A percentile compares a stretch with the other conserved stretches of the same genome.
Evolutionary conservation across 345 rosid genomes (phyloP).

Genomic region (Hypericum perforatum): DNA sequence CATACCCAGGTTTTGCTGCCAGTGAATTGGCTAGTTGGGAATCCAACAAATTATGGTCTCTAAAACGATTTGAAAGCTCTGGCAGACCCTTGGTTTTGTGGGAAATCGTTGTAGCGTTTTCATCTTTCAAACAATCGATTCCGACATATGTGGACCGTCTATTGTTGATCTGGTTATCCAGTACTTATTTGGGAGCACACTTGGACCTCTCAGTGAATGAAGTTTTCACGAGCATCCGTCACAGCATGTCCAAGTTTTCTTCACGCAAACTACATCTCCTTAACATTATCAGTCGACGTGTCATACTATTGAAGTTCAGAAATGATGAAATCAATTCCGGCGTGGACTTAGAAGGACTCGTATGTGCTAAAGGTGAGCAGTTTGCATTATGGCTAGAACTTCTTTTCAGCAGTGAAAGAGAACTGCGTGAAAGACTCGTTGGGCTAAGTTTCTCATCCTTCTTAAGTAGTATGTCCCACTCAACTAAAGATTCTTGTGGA

Average conservation of each 20-base stretch:
- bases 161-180: slow-evolving; percentile 59
- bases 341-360: slow-evolving; percentile 16
- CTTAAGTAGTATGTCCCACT: slow-evolving; percentile 16
- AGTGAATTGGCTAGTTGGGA: slow-evolving; percentile 57
- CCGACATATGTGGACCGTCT: slow-evolving; percentile 49
- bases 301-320: slow-evolving; percentile 45
- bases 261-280: slow-evolving; percentile 71
- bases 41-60: slow-evolving; percentile 54
- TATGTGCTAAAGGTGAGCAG: slow-evolving; percentile 26
- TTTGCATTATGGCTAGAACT: slow-evolving; percentile 44
- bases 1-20: slow-evolving; percentile 36
- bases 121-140: slow-evolving; percentile 51
- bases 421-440: slow-evolving; percentile 75
- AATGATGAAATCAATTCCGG: slow-evolving; percentile 46
- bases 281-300: slow-evolving; percentile 55
- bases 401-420: slow-evolving; percentile 57
- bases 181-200: slow-evolving; percentile 31
- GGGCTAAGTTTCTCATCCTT: slow-evolving; percentile 48
- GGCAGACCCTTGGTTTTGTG: slow-evolving; percentile 61
- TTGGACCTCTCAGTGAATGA: slow-evolving; percentile 30
- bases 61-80: slow-evolving; percentile 39
- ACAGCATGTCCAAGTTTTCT: slow-evolving; percentile 34
- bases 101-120: slow-evolving; percentile 66
- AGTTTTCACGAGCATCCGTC: slow-evolving; percentile 30
- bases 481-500: slow-evolving; percentile 12